phyloP scores from a whole-genome alignment of 2,329 filamentous ascomycete genomes.

The Talaromyces sp. region DNA sequence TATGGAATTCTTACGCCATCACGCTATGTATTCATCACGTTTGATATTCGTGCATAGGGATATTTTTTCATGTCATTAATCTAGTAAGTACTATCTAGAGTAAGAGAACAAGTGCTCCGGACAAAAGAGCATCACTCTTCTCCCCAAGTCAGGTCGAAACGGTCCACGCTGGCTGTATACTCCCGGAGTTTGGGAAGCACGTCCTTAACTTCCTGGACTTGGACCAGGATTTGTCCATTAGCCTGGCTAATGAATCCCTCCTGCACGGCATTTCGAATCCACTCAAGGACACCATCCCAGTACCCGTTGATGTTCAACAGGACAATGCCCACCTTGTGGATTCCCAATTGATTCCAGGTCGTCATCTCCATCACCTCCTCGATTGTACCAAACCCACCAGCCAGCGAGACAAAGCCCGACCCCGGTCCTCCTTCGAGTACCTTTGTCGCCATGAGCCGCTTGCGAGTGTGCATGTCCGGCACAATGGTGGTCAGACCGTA shows the following conservation, averaged over 20 bases:
- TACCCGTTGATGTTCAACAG: conserved; percentile 85
- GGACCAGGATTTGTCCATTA: conserved; percentile 72
- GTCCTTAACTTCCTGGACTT: conserved; percentile 68
- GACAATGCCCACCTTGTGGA: conserved; percentile 74
- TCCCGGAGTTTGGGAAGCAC: conserved; percentile 65
- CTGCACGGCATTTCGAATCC: conserved; percentile 70
- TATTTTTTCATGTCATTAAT: not conserved
- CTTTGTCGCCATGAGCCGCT: conserved; percentile 86
- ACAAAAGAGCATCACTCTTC: conserved; percentile 45
- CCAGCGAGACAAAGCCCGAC: conserved; percentile 81
- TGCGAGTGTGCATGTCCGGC: conserved; percentile 92
- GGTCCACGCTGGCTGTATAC: conserved; percentile 70
- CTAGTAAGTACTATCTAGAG: not conserved
- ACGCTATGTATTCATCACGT: not conserved
- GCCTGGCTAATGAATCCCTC: conserved; percentile 69
- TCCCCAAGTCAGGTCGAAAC: conserved; percentile 79
- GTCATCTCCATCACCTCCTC: conserved; percentile 97
- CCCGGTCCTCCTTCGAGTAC: conserved; percentile 77
- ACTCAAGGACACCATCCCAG: conserved; percentile 79
- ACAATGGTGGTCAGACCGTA: conserved; percentile 88
- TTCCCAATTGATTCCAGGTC: conserved; percentile 90
- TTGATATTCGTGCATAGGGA: not conserved
- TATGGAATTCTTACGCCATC: conserved; percentile 17
- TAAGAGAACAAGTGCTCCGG: not conserved
- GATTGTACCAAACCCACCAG: conserved; percentile 87